phyloP scores from a whole-genome alignment of 441 rosid genomes.

The Adansonia gregorii region DNA sequence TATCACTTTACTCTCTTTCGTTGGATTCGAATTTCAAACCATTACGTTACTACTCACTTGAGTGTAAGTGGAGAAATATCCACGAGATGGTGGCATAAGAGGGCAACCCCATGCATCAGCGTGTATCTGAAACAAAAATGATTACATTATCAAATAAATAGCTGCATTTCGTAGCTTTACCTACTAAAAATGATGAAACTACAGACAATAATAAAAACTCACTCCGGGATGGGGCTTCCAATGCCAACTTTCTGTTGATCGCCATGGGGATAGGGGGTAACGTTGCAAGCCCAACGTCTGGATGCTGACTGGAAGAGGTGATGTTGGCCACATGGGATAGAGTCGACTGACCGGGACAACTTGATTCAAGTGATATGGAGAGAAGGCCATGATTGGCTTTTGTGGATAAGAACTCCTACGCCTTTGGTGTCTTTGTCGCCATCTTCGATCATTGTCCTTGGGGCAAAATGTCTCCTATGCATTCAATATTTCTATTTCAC shows the following conservation, averaged over 20 bases:
- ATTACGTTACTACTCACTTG: slow-evolving; percentile 44
- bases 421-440: slow-evolving; percentile 58
- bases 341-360: slow-evolving; percentile 39
- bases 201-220: slow-evolving; percentile 24
- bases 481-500: slow-evolving; percentile 80
- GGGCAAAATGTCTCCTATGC: slow-evolving; percentile 87
- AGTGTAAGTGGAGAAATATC: slow-evolving; percentile 43
- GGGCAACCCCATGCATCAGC: slow-evolving; percentile 97
- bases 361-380: slow-evolving; percentile 55
- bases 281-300: slow-evolving; percentile 56
- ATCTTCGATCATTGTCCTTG: slow-evolving; percentile 71
- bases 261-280: slow-evolving; percentile 47
- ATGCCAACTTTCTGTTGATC: slow-evolving; percentile 65
- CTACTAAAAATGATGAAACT: background rate
- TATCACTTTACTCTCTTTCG: too few species aligned
- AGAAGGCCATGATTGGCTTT: slow-evolving; percentile 69
- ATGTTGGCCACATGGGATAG: slow-evolving; percentile 74
- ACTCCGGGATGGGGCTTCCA: slow-evolving; percentile 78
- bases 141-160: slow-evolving; percentile 15
- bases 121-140: slow-evolving; percentile 51
- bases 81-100: slow-evolving; percentile 55
- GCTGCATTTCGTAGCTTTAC: slow-evolving; percentile 19
- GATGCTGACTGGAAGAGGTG: slow-evolving; percentile 52
- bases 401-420: slow-evolving; percentile 51
- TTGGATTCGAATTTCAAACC: too few species aligned